Percentiles rank a stretch among this genome's conserved stretches.
Evolutionary conservation across 139 green algal species (phyloP).

Genomic region (Diplosphaera chodatii): DNA sequence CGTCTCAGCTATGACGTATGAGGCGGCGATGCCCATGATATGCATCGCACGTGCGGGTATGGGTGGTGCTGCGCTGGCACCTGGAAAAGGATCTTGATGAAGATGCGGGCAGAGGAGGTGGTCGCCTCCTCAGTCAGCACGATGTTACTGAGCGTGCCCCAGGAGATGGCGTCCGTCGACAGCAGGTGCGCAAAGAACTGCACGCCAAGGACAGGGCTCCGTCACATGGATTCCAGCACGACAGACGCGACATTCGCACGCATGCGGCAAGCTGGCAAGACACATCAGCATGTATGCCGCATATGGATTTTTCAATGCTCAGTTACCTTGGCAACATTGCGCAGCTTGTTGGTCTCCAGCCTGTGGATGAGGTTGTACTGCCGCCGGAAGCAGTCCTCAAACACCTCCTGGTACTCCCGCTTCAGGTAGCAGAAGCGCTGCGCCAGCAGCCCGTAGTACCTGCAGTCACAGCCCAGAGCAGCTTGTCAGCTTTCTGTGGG

Average conservation of each 20-base stretch:
- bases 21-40: too few species aligned
- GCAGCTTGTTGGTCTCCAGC: constrained; percentile 99
- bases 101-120: constrained; percentile 94
- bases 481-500: too few species aligned
- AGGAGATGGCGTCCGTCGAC: constrained; percentile 80
- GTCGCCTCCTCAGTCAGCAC: constrained; percentile 96
- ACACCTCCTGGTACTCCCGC: constrained; percentile 69
- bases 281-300: too few species aligned
- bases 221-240: too few species aligned
- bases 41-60: too few species aligned
- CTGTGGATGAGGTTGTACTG: constrained; percentile 96
- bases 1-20: too few species aligned
- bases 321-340: constrained; percentile 97
- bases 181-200: constrained; percentile 95
- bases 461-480: constrained; percentile 21
- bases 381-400: constrained; percentile 84
- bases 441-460: constrained; percentile 92
- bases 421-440: constrained; percentile 87
- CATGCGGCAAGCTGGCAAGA: too few species aligned
- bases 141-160: constrained; percentile 77
- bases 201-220: too few species aligned
- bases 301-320: too few species aligned
- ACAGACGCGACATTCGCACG: too few species aligned
- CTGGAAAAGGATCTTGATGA: constrained; percentile 99
- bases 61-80: too few species aligned